Percentiles rank a stretch among this genome's conserved stretches.
Evolutionary conservation across 2,329 filamentous ascomycete genomes (phyloP).

Genomic region (Colletotrichum theobromicola): DNA sequence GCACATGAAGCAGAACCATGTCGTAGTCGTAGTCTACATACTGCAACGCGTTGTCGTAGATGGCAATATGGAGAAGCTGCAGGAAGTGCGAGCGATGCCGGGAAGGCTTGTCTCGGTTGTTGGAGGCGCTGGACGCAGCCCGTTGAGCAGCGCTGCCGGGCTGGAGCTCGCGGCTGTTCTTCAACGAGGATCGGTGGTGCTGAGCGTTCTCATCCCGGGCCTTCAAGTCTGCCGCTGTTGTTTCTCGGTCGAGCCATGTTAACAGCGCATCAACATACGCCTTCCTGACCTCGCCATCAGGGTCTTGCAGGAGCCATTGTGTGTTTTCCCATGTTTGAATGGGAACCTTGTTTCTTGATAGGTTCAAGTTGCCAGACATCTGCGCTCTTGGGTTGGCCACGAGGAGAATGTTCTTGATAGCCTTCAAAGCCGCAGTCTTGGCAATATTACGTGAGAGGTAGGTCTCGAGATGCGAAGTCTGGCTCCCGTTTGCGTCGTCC

Average conservation of each 20-base stretch:
- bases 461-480: slow-evolving; percentile 49
- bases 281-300: slow-evolving; percentile 77
- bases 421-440: slow-evolving; percentile 72
- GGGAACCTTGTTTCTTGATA: slow-evolving; percentile 77
- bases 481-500: slow-evolving; percentile 35
- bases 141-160: slow-evolving; percentile 58
- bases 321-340: slow-evolving; percentile 95
- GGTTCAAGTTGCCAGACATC: slow-evolving; percentile 62
- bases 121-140: slow-evolving; percentile 71
- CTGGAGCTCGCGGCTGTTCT: slow-evolving; percentile 44
- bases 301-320: slow-evolving; percentile 87
- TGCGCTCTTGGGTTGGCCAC: slow-evolving; percentile 77
- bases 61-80: slow-evolving; percentile 79
- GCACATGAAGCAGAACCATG: slow-evolving; percentile 76
- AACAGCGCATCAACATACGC: slow-evolving; percentile 85
- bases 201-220: slow-evolving; percentile 62
- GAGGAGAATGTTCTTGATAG: slow-evolving; percentile 81
- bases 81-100: slow-evolving; percentile 74
- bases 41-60: slow-evolving; percentile 88
- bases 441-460: slow-evolving; percentile 60
- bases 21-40: slow-evolving; percentile 75
- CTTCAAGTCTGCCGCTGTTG: slow-evolving; percentile 67
- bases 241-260: slow-evolving; percentile 86
- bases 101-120: slow-evolving; percentile 56
- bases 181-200: slow-evolving; percentile 48